phyloP scores from a whole-genome alignment of 73 alveolate genomes.

The Strombidium stylifer region DNA sequence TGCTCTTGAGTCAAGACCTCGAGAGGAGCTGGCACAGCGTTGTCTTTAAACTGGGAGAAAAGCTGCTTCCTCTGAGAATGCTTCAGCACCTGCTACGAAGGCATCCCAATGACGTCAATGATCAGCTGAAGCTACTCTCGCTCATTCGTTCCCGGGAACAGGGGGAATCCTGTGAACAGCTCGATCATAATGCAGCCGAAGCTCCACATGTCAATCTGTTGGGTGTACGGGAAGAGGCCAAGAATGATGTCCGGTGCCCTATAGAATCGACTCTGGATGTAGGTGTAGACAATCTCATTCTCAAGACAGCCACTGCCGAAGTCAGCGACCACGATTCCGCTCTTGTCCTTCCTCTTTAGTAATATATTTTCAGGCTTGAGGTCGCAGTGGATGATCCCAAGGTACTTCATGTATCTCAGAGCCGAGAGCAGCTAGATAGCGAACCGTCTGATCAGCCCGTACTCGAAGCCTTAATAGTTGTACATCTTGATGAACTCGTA shows the following conservation, averaged over 20 bases:
- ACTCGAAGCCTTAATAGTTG: slow-evolving; percentile 81
- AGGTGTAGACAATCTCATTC: slow-evolving; percentile 64
- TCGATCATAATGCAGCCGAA: slow-evolving; percentile 70
- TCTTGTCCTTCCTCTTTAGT: slow-evolving; percentile 60
- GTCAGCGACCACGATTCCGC: slow-evolving; percentile 85
- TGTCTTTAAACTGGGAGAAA: slow-evolving; percentile 30
- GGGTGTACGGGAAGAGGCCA: slow-evolving; percentile 55
- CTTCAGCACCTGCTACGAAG: slow-evolving; percentile 23
- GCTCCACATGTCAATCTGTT: slow-evolving; percentile 74
- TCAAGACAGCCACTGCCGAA: slow-evolving; percentile 82
- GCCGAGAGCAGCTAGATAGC: slow-evolving; percentile 85
- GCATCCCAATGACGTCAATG: slow-evolving; percentile 61
- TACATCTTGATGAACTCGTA: slow-evolving; percentile 84
- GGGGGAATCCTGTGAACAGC: slow-evolving; percentile 66
- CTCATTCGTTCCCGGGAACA: slow-evolving; percentile 69
- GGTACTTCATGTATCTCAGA: slow-evolving; percentile 57
- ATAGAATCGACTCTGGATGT: slow-evolving; percentile 64
- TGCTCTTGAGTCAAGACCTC: slow-evolving; percentile 1
- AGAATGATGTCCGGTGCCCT: slow-evolving; percentile 75
- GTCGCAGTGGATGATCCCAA: slow-evolving; percentile 88
- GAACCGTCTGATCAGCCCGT: slow-evolving; percentile 82
- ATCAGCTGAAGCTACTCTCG: slow-evolving; percentile 50
- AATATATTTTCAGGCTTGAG: slow-evolving; percentile 93
- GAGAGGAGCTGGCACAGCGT: slow-evolving; percentile 32
- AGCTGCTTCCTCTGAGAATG: slow-evolving; percentile 32